phyloP scores from a whole-genome alignment of 176 grass and related monocot genomes.

The Triticum monococcum region DNA sequence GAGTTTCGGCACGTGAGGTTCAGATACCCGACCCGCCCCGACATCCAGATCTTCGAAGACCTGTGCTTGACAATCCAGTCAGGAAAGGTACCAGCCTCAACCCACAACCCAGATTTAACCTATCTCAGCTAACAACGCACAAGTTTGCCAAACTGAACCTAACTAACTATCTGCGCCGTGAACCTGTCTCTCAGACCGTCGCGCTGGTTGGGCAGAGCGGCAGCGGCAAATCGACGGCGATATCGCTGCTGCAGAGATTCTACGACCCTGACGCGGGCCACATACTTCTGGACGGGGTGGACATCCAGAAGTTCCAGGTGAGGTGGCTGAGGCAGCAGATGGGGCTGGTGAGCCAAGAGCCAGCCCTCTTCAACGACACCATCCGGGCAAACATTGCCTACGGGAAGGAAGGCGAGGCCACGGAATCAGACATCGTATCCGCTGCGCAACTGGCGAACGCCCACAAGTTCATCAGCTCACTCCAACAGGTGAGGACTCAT shows the following conservation, averaged over 20 bases:
- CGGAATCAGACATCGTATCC: constrained; percentile 70
- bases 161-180: background rate
- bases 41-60: constrained; percentile 94
- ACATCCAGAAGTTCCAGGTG: constrained; percentile 87
- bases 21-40: constrained; percentile 84
- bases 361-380: constrained; percentile 84
- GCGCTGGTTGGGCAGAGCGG: constrained; percentile 96
- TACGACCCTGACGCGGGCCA: constrained; percentile 80
- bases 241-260: constrained; percentile 89
- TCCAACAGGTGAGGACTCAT: background rate
- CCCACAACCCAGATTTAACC: background rate
- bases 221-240: constrained; percentile 93
- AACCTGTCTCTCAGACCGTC: constrained; percentile 61
- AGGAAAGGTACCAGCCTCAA: constrained; percentile 53
- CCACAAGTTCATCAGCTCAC: constrained; percentile 84
- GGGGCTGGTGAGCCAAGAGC: constrained; percentile 98
- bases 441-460: constrained; percentile 87
- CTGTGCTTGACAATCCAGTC: constrained; percentile 81
- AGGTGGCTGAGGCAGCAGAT: constrained; percentile 96
- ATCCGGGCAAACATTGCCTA: constrained; percentile 92
- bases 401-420: constrained; percentile 81
- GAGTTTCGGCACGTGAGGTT: constrained; percentile 88
- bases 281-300: constrained; percentile 82
- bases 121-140: background rate
- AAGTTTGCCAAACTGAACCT: background rate